These are phyloP conservation scores for Quercus phellos DNA, from an alignment of 331 rosid genomes.

Conservation along the genomic window DNA sequence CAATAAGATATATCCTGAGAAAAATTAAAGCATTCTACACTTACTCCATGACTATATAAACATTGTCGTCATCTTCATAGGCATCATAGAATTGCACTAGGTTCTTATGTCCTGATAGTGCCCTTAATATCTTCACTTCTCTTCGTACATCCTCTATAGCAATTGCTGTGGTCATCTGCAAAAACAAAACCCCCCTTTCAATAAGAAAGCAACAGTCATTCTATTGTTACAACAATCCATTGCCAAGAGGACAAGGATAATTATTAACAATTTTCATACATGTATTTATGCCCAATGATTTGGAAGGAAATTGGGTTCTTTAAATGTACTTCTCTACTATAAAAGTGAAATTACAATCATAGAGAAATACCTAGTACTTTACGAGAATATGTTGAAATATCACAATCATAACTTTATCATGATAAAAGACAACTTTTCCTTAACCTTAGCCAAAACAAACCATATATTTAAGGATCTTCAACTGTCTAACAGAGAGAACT, in stretches of 20 bases:
- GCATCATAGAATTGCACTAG: slow-evolving; percentile 73
- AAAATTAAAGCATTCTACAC: slow-evolving; percentile 24
- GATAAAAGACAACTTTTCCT: neutral
- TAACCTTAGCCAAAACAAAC: neutral
- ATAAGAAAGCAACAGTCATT: slow-evolving; percentile 25
- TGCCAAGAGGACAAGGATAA: neutral
- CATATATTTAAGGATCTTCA: slow-evolving; percentile 3
- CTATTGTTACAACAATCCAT: slow-evolving; percentile 9
- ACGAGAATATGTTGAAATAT: slow-evolving; percentile 10
- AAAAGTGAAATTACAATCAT: slow-evolving; percentile 1
- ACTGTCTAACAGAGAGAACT: slow-evolving; percentile 16
- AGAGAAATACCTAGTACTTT: neutral
- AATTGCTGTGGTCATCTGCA: slow-evolving; percentile 84
- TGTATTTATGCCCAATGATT: neutral
- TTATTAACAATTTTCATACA: neutral
- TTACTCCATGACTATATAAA: slow-evolving; percentile 82
- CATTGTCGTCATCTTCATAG: slow-evolving; percentile 75
- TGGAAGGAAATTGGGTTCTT: slow-evolving; percentile 4
- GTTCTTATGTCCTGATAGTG: slow-evolving; percentile 68
- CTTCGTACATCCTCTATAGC: slow-evolving; percentile 79
- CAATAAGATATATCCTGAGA: neutral
- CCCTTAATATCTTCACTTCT: slow-evolving; percentile 77
- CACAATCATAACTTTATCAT: neutral
- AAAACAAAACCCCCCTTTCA: slow-evolving; percentile 22
- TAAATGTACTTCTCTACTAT: neutral